These are phyloP conservation scores for Cordyceps javanica DNA, from an alignment of 2,329 filamentous ascomycete species.

Conservation along the genomic window DNA sequence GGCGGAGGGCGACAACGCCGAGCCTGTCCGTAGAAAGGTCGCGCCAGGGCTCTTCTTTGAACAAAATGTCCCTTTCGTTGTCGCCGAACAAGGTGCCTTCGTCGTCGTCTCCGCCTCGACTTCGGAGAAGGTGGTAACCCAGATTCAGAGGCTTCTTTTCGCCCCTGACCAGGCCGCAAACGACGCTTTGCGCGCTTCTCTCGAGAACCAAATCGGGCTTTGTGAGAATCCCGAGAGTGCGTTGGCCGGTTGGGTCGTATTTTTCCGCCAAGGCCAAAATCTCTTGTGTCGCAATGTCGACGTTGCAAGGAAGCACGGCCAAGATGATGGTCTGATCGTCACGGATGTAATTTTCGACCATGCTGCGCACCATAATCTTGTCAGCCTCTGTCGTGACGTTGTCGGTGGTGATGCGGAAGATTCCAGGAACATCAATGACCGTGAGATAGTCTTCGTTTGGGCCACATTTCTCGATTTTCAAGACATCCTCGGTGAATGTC, in stretches of 20 bases:
- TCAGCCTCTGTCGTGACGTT: conserved; percentile 39
- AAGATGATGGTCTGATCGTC: conserved; percentile 37
- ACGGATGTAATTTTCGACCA: conserved; percentile 42
- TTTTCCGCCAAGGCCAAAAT: conserved; percentile 35
- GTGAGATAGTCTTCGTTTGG: conserved; percentile 42
- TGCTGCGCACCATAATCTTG: conserved; percentile 37
- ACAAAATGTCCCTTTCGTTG: background rate
- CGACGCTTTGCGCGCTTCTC: conserved; percentile 14
- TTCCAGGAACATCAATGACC: conserved; percentile 48
- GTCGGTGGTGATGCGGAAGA: conserved; percentile 37
- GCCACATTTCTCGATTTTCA: conserved; percentile 36
- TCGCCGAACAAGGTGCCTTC: background rate
- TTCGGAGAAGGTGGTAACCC: conserved; percentile 21
- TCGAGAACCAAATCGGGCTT: conserved; percentile 37
- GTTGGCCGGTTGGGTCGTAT: conserved; percentile 27
- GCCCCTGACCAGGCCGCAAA: conserved; percentile 16
- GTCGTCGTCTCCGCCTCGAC: conserved; percentile 20
- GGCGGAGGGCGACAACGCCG: conserved; percentile 20
- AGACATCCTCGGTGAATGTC: conserved; percentile 40
- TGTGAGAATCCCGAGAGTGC: conserved; percentile 40
- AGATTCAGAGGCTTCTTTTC: conserved; percentile 17
- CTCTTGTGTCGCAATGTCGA: conserved; percentile 39
- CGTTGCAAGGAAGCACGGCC: conserved; percentile 34
- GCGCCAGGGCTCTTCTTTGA: background rate
- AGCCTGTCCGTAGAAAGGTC: conserved; percentile 18